Evolutionary conservation across 2,329 filamentous ascomycete species (phyloP), one percentile per base, ranked within the genome.

Genomic region (Hypocreales sp.): DNA sequence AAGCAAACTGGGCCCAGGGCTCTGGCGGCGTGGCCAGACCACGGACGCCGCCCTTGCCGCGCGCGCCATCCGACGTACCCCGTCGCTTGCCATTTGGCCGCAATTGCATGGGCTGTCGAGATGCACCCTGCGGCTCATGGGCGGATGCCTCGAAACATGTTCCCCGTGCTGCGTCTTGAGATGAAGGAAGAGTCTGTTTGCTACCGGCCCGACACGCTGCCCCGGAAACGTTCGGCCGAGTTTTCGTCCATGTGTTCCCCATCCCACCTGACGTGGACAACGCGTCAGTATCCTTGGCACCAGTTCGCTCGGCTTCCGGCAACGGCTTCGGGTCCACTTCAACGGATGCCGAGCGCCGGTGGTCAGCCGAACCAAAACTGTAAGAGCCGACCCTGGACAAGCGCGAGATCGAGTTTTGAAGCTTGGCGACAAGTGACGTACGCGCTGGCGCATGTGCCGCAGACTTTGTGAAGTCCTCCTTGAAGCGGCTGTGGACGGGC

Each of bases 401-500:
- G 22, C 38, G 49, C 2, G 50, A 46, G 5, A 56, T 36, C 4
- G 43, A 40, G 2, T 53, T 34, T 26, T 55, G 47, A 0, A 62
- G 33, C 20, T 44, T 55, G 5, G 46, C 40, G 20, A 56, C 38
- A 17, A 60, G 35, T 9, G 53, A 55, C 8, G 32, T 37, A 25
- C 40, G 32, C 15, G 15, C 10, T 5, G 27, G 14, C 7, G 16
- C 26, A 9, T 27, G 44, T 6, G 31, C 31, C 7, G 22, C 13
- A 6, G 21, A 15, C 5, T 24, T 20, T 5, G 29, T 24, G 26
- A 60, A 51, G 5, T 58, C 46, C 31, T 64, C 58, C 8, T 38
- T 46, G 36, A 62, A 63, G 13, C 46, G 55, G 34, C 54, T 60
- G 24, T 35, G 35, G 2, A 53, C 31, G 8, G 41, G 44, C n/a